phyloP scores from a whole-genome alignment of 2,329 filamentous ascomycete species.

The Apiospora koreana region DNA sequence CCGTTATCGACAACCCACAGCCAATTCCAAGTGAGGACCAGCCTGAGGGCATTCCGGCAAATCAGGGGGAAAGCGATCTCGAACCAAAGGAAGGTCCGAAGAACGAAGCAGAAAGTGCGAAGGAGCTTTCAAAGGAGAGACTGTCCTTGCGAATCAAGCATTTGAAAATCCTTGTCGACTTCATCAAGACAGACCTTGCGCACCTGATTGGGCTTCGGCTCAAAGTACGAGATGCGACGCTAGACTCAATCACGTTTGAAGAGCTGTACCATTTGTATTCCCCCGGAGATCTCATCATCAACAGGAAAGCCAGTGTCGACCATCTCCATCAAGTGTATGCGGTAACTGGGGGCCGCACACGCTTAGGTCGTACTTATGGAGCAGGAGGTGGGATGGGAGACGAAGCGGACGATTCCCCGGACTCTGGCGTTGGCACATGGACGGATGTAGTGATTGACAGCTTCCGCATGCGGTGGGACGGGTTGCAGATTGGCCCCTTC shows the following conservation, averaged over 20 bases:
- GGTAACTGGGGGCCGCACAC: neutral
- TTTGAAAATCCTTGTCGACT: neutral
- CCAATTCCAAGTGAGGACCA: neutral
- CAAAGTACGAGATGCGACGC: neutral
- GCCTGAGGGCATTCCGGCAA: neutral
- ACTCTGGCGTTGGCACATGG: neutral
- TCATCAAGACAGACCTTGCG: neutral
- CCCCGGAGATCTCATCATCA: neutral
- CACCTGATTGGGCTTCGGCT: neutral
- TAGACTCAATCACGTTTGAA: neutral
- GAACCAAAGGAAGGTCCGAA: neutral
- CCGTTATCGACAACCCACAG: neutral
- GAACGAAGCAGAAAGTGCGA: neutral
- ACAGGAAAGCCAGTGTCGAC: too few species aligned
- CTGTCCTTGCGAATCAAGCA: neutral
- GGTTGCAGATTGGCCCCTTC: neutral
- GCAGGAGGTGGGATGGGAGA: neutral
- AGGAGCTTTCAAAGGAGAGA: neutral
- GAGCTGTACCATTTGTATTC: neutral
- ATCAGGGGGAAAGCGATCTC: accelerated
- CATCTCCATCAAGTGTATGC: neutral
- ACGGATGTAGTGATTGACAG: neutral
- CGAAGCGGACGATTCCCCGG: neutral
- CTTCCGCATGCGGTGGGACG: neutral
- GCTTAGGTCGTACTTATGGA: too few species aligned